Evolutionary conservation across 164 flowering plant genomes (phyloP), one percentile per base, ranked within the genome.

Genomic region (Berberis vulgaris): DNA sequence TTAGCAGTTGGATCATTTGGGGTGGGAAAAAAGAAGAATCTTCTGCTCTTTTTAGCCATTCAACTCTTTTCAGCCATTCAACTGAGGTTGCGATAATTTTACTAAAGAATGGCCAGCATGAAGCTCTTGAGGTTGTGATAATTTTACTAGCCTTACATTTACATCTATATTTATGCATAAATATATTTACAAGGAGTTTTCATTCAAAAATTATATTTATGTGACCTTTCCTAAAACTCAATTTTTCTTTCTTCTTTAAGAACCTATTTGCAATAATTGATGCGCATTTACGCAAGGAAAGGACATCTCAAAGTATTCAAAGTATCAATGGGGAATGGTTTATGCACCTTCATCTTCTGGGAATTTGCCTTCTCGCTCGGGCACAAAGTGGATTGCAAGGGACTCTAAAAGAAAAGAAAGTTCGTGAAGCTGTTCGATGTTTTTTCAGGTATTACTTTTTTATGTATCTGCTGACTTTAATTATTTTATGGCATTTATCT

Each of bases 341-440:
- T 67, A 59, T 73, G 9, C 78, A 74, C 45, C 87, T 81, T 68
- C 97, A 91, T 82, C 88, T 94, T 65, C 77, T 86, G 26, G 98
- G 98, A 49, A 86, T 92, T 70, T 84, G 89, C 75, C 80, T 86
- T 60, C 85, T 94, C 75, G 84, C 84, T 61, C 91, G 84, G 69
- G 84, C 89, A 60, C 88, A 82, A 52, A 56, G 71, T 77, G 80
- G 72, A 63, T 72, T 77, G 57, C 76, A 74, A 69, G 88, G 84
- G 74, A 44, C 62, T 9, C 46, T 44, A 64, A 94, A 79, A 61
- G 93, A 86, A 65, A 75, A 57, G 57, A 91, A 87, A 80, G 73
- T 81, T 66, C 70, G 60, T 74, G 97, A 91, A 78, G 96, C 98
- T 65, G 77, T 88, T 67, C 81, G 84, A 63, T 88, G 97, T 70